Evolutionary conservation across 2,329 filamentous ascomycete genomes (phyloP).

Genomic region (Huntiella savannae): DNA sequence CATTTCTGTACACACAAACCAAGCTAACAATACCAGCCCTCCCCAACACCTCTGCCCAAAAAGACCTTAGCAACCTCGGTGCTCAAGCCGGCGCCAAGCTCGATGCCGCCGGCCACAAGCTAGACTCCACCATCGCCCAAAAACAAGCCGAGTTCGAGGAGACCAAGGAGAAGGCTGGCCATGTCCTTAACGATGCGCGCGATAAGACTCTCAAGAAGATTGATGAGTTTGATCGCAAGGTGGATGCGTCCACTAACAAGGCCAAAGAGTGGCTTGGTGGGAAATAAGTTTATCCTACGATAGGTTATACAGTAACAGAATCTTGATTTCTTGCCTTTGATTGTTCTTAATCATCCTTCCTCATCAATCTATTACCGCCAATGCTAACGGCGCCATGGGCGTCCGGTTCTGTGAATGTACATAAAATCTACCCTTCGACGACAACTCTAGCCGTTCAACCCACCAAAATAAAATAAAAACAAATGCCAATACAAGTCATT

Average conservation of each 20-base stretch:
- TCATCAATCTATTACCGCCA: background rate
- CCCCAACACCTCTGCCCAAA: slow-evolving; percentile 46
- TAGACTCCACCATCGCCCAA: slow-evolving; percentile 25
- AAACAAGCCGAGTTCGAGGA: slow-evolving; percentile 42
- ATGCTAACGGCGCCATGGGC: background rate
- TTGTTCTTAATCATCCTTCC: background rate
- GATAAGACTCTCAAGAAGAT: slow-evolving; percentile 51
- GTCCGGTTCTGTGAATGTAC: background rate
- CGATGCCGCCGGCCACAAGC: slow-evolving; percentile 39
- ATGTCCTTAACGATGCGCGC: slow-evolving; percentile 42
- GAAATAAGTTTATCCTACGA: slow-evolving; percentile 19
- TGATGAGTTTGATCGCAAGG: slow-evolving; percentile 64
- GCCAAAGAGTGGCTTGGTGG: slow-evolving; percentile 84
- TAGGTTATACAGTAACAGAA: background rate
- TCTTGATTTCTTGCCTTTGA: background rate
- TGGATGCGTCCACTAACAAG: slow-evolving; percentile 60
- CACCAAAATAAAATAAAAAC: no score
- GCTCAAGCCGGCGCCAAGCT: slow-evolving; percentile 40
- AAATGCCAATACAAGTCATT: no score
- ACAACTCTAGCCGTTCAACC: background rate
- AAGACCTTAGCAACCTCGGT: slow-evolving; percentile 33
- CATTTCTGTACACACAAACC: background rate
- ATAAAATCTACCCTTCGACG: background rate
- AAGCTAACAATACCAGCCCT: slow-evolving; percentile 32
- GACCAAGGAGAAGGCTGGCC: slow-evolving; percentile 40